Percentiles rank a stretch among this genome's conserved stretches.
These are phyloP conservation scores for Polyporus tsugae DNA, from an alignment of 1,284 basidiomycete species.

Conservation along the genomic window DNA sequence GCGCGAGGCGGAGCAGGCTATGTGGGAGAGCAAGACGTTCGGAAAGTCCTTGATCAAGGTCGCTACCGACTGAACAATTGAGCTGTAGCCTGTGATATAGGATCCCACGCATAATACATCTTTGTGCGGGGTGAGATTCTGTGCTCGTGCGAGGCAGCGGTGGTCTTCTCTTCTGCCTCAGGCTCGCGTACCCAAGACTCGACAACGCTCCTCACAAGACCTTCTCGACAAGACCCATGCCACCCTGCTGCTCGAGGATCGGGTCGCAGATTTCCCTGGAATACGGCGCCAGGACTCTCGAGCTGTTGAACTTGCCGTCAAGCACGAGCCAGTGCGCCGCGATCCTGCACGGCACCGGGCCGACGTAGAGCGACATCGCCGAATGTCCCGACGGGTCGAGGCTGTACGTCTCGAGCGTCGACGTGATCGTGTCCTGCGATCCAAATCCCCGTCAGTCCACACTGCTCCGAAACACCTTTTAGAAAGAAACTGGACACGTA, in stretches of 20 bases:
- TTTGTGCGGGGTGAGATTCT: too few relatives aligned
- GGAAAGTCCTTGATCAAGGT: conserved; percentile 85
- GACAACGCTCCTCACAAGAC: conserved; percentile 53
- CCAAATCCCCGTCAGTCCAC: too few relatives aligned
- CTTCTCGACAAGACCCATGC: conserved; percentile 80
- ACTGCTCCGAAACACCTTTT: too few relatives aligned
- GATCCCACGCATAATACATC: too few relatives aligned
- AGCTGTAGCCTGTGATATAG: too few relatives aligned
- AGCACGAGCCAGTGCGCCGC: conserved; percentile 88
- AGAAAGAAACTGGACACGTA: conserved; percentile 41
- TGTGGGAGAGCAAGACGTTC: conserved; percentile 79
- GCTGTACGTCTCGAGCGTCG: conserved; percentile 94
- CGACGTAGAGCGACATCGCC: conserved; percentile 95
- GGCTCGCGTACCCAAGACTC: background rate
- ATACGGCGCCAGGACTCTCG: conserved; percentile 92
- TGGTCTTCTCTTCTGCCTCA: background rate
- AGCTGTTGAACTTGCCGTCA: conserved; percentile 78
- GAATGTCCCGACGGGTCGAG: conserved; percentile 84
- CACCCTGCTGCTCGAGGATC: conserved; percentile 86
- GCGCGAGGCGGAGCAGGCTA: conserved; percentile 81
- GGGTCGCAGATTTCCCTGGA: conserved; percentile 88
- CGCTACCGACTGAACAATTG: conserved; percentile 18
- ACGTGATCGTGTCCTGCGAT: conserved; percentile 83
- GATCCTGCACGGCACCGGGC: conserved; percentile 94
- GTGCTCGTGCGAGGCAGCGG: too few relatives aligned